A percentile compares a stretch with the other conserved stretches of the same genome.
These are phyloP conservation scores for Antitrichia curtipendula DNA, from an alignment of 225 moss, liverwort and hornwort genomes.

Conservation along the genomic window DNA sequence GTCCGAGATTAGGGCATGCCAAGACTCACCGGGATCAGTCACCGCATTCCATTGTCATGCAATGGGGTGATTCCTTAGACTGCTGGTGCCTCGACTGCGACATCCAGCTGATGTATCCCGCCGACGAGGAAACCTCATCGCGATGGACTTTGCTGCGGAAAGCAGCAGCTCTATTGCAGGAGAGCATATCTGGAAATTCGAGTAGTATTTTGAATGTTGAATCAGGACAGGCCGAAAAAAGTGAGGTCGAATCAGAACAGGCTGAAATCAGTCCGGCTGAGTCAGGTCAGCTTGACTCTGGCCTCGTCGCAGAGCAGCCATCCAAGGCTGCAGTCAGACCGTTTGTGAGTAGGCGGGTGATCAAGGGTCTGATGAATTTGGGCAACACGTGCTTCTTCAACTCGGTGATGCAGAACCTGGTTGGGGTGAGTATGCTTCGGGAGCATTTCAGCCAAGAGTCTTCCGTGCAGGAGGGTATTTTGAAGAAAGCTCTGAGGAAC, in stretches of 20 bases:
- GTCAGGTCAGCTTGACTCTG: neutral
- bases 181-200: neutral
- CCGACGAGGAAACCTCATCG: neutral
- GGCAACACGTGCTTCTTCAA: slow-evolving; percentile 93
- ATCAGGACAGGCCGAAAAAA: neutral
- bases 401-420: slow-evolving; percentile 92
- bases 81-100: slow-evolving; percentile 65
- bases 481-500: slow-evolving; percentile 12
- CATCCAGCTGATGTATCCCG: neutral
- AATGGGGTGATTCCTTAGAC: slow-evolving; percentile 15
- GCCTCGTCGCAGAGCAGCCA: neutral
- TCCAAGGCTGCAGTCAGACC: neutral
- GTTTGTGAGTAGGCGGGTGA: slow-evolving; percentile 25
- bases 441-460: slow-evolving; percentile 46
- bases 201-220: neutral
- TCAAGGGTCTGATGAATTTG: slow-evolving; percentile 72
- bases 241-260: no score
- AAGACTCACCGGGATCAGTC: slow-evolving; percentile 30
- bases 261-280: neutral
- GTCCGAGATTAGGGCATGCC: slow-evolving; percentile 12
- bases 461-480: slow-evolving; percentile 30
- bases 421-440: slow-evolving; percentile 62
- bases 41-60: slow-evolving; percentile 45
- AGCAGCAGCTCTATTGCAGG: slow-evolving; percentile 27
- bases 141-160: neutral